Conservation (phyloP, 164 flowering plant species). For the Warburgia ugandensis region DNA sequence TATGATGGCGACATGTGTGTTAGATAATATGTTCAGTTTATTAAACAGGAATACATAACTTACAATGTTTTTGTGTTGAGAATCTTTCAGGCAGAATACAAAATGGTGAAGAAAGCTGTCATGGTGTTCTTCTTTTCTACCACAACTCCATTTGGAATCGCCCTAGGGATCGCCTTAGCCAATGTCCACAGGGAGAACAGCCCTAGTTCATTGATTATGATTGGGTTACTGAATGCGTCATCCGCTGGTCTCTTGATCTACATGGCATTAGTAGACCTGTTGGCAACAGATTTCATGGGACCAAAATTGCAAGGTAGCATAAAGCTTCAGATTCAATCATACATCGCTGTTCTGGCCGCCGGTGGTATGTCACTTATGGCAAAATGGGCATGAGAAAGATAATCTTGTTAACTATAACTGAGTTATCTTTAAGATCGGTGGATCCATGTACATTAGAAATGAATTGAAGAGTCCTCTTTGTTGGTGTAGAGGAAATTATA, state of each 20-base stretch:
- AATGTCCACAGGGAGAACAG: conserved; percentile 31
- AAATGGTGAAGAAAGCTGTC: conserved; percentile 16
- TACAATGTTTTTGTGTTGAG: neutral
- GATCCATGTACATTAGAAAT: too few species aligned
- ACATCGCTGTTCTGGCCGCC: conserved; percentile 32
- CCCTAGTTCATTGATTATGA: conserved; percentile 37
- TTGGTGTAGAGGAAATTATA: too few species aligned
- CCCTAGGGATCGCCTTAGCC: conserved; percentile 35
- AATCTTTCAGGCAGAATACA: conserved; percentile 38
- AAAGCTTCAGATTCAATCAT: conserved; percentile 36
- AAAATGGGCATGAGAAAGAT: conserved; percentile 25
- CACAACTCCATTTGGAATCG: conserved; percentile 48
- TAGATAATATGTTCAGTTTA: too few species aligned
- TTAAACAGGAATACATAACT: neutral
- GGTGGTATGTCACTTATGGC: conserved; percentile 51
- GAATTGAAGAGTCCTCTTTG: too few species aligned
- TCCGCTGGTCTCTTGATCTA: conserved; percentile 40
- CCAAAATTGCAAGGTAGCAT: conserved; percentile 33
- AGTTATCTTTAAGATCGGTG: too few species aligned
- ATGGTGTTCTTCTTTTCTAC: conserved; percentile 52
- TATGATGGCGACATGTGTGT: too few species aligned
- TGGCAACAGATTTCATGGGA: conserved; percentile 46
- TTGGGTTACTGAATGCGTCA: conserved; percentile 35
- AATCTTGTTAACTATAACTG: too few species aligned
- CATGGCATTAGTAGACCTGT: conserved; percentile 50